Conservation (phyloP, 345 rosid species). For the Chamaenerion angustifolium region DNA sequence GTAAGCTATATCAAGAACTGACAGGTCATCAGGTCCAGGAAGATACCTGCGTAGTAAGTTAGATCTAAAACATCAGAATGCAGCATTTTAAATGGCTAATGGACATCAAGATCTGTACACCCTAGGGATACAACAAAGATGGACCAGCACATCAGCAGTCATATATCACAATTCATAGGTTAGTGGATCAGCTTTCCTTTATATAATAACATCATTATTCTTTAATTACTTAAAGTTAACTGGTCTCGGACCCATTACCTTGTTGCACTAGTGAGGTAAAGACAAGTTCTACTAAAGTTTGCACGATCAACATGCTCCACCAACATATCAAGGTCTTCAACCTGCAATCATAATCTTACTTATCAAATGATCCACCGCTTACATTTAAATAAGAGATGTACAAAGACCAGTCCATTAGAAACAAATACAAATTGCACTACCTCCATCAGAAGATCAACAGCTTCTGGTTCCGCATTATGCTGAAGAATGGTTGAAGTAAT, state of each 20-base stretch:
- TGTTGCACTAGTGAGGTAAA: conserved; percentile 83
- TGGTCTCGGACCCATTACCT: conserved; percentile 25
- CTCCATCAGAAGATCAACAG: no score
- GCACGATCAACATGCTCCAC: conserved; percentile 61
- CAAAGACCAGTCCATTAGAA: no score
- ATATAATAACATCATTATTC: not conserved
- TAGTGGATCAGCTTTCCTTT: not conserved
- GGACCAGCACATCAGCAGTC: no score
- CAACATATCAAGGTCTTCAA: conserved; percentile 97
- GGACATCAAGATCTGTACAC: no score
- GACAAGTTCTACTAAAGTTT: conserved; percentile 86
- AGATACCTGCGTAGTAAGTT: conserved; percentile 45
- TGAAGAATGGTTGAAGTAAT: no score
- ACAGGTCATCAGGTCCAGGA: no score
- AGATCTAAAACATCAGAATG: conserved; percentile 5
- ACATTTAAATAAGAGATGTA: not conserved
- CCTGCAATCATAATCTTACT: conserved; percentile 21
- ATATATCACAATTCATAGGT: no score
- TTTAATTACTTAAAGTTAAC: conserved; percentile 10
- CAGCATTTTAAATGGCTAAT: not conserved
- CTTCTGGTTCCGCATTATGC: no score
- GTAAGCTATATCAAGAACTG: no score
- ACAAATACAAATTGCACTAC: no score
- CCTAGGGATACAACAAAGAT: no score
- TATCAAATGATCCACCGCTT: not conserved